A percentile compares a stretch with the other conserved stretches of the same genome.
Evolutionary conservation across 805 yeast species (phyloP).

Genomic region (Zygotorulaspora florentina): DNA sequence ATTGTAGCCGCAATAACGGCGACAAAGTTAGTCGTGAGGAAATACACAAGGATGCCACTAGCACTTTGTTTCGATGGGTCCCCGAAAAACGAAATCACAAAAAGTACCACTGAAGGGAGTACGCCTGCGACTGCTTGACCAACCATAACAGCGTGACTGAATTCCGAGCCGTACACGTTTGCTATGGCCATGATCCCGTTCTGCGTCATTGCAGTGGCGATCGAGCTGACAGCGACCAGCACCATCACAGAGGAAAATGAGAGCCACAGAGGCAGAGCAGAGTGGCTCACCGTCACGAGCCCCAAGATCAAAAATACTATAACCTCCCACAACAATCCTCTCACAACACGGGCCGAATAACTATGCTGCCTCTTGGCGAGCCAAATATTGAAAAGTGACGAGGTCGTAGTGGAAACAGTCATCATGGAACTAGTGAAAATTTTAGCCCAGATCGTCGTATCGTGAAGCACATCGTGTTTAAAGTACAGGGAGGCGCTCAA

Average conservation of each 20-base stretch:
- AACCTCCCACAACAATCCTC: slow-evolving; percentile 59
- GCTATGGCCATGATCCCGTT: slow-evolving; percentile 88
- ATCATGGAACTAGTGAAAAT: slow-evolving; percentile 80
- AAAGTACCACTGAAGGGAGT: slow-evolving; percentile 59
- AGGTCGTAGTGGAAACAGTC: slow-evolving; percentile 73
- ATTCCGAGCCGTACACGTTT: slow-evolving; percentile 67
- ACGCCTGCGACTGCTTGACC: slow-evolving; percentile 97
- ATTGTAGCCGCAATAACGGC: slow-evolving; percentile 24
- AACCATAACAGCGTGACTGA: slow-evolving; percentile 86
- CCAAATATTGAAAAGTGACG: slow-evolving; percentile 54
- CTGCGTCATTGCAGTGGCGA: slow-evolving; percentile 80
- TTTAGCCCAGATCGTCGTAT: slow-evolving; percentile 47
- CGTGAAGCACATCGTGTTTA: slow-evolving; percentile 49
- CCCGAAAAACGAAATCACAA: slow-evolving; percentile 54
- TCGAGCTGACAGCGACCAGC: slow-evolving; percentile 59
- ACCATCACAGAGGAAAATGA: slow-evolving; percentile 51
- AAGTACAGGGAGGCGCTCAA: slow-evolving; percentile 83
- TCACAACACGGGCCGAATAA: slow-evolving; percentile 49
- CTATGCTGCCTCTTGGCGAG: slow-evolving; percentile 64
- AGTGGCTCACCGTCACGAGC: slow-evolving; percentile 28
- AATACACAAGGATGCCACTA: slow-evolving; percentile 35
- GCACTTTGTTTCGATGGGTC: slow-evolving; percentile 17
- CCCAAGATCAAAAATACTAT: slow-evolving; percentile 54
- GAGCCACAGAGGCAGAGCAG: slow-evolving; percentile 17
- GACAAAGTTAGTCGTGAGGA: slow-evolving; percentile 33